Conservation (phyloP, 805 yeast genomes). For the Metschnikowia vanudenii region DNA sequence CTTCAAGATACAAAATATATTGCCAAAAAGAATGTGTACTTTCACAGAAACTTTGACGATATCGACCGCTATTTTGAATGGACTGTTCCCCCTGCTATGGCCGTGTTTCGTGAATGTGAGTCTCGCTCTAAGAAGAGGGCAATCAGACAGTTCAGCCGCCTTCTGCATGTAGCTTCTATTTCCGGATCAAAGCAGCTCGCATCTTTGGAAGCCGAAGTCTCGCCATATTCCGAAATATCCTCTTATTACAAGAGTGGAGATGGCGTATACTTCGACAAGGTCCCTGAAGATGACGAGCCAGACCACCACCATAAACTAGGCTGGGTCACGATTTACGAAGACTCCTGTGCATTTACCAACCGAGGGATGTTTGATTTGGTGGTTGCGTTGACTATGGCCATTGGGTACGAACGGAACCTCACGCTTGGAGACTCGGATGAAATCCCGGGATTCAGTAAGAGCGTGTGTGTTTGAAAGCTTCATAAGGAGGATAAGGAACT, state of each 20-base stretch:
- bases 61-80: slow-evolving; percentile 5
- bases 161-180: slow-evolving; percentile 12
- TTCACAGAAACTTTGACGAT: slow-evolving; percentile 32
- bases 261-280: slow-evolving; percentile 43
- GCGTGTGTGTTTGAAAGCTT: too few species aligned
- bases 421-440: background rate
- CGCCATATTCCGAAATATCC: slow-evolving; percentile 21
- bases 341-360: slow-evolving; percentile 16
- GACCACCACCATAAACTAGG: slow-evolving; percentile 55
- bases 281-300: slow-evolving; percentile 61
- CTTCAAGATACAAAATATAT: slow-evolving; percentile 26
- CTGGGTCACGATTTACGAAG: slow-evolving; percentile 63
- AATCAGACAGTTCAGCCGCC: slow-evolving; percentile 33
- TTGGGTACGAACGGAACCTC: slow-evolving; percentile 37
- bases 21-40: slow-evolving; percentile 37
- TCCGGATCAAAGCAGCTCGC: background rate
- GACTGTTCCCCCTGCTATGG: slow-evolving; percentile 31
- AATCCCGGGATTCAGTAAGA: too few species aligned
- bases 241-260: slow-evolving; percentile 50
- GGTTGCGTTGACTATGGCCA: slow-evolving; percentile 53
- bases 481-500: too few species aligned
- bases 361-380: slow-evolving; percentile 54
- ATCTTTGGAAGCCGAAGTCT: slow-evolving; percentile 5
- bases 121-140: slow-evolving; percentile 37
- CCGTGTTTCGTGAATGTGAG: slow-evolving; percentile 43